Base-by-base conservation (phyloP, 2,329 filamentous ascomycete genomes). In the Fusarium piperis region DNA sequence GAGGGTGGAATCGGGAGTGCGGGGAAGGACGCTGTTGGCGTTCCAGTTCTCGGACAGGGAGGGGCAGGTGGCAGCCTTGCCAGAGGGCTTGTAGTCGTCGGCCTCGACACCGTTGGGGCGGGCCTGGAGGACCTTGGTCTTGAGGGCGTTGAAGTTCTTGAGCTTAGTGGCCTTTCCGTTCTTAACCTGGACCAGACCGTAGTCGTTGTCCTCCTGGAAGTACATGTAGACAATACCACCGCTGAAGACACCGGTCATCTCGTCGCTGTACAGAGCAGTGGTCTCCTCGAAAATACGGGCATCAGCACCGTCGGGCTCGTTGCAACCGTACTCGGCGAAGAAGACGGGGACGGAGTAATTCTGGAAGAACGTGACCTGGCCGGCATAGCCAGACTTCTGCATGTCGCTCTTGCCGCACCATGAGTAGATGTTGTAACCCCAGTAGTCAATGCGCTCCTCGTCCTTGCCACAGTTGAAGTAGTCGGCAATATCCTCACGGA, bases 361-460 rank as follows among this genome's bases (percentile, higher is more conserved):
- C 66, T 86, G 82, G 86, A 98, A 99, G 84, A 98, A 95, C 73
- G 93, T 83, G 75, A 94, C 94, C 81, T 95, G 93, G 63, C 90
- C 87, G 72, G 92, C 87, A 84, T 95, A 99, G 61, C 94, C 94
- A 4, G 96, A 98, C 66, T 87, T 79, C 36, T 86, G 79, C 85
- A 92, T 96, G 77, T 86, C 90, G 79, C 93, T 97, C 76, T 95
- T 82, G 75, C 95, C 96, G 81, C 96, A 99, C 96, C 96, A 99
- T 59, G 95, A 97, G 89, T 99, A 99, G 85, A 98, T 97, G 88
- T 99, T 99, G 92, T 98, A 98, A 66, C 96, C 96, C 93, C 95
- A 99, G 87, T 97, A 98, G 84, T 99, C 96, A 74, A 98, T 97
- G 68, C 92, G 78, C 10, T 86, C 84, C 35, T 86, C 80, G 68